Percentiles rank a stretch among this genome's conserved stretches.
Evolutionary conservation across 345 rosid species (phyloP).

Genomic region (Murraya koenigii): DNA sequence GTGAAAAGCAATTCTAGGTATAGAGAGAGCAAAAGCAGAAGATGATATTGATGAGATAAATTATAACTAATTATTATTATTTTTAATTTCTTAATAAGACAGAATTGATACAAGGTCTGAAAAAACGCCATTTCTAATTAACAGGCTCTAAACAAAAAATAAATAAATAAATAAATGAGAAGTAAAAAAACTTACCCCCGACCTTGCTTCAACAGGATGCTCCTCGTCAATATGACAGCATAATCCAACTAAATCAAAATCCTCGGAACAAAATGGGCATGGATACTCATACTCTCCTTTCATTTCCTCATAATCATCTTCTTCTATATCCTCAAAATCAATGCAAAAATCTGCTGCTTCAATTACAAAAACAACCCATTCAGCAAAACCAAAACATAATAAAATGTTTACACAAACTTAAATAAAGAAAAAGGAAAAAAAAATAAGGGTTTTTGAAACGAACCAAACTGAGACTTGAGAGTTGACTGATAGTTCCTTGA

Average conservation of each 20-base stretch:
- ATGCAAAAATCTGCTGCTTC: constrained; percentile 38
- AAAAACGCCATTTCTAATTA: background rate
- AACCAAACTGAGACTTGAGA: constrained; percentile 43
- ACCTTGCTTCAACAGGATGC: constrained; percentile 55
- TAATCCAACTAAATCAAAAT: constrained; percentile 50
- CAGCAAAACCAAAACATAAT: background rate
- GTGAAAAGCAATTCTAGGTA: background rate
- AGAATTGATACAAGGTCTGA: background rate
- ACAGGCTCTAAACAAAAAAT: background rate
- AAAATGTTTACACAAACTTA: background rate
- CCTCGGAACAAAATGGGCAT: constrained; percentile 69
- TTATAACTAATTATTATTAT: background rate
- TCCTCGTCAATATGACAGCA: constrained; percentile 60
- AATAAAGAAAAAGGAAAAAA: background rate
- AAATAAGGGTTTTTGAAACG: background rate
- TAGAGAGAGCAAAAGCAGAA: background rate
- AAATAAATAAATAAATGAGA: no score
- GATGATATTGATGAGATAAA: no score
- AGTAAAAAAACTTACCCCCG: constrained; percentile 41
- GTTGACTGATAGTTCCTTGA: constrained; percentile 39
- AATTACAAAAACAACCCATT: constrained; percentile 11
- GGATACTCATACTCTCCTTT: constrained; percentile 52
- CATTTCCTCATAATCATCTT: constrained; percentile 42
- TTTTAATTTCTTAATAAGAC: background rate
- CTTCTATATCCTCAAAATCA: constrained; percentile 49